Evolutionary conservation across 1,139 yeast genomes (phyloP).

Genomic region (Geotrichum citri-aurantii): DNA sequence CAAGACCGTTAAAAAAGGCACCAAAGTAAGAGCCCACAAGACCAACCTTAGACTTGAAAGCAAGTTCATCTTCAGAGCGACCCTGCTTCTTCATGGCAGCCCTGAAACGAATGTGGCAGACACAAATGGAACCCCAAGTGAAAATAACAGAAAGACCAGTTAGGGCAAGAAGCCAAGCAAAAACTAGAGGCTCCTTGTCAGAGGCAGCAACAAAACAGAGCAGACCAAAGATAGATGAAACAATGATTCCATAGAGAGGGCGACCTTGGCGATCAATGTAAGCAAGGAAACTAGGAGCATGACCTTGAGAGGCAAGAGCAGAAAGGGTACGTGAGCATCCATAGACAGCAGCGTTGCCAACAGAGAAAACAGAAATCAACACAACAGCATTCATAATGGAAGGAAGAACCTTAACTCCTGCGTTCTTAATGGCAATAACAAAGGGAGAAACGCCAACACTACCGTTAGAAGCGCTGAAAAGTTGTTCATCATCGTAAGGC

Average conservation of each 20-base stretch:
- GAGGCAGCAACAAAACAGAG: conserved; percentile 67
- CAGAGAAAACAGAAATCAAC: conserved; percentile 62
- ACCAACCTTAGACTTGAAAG: conserved; percentile 67
- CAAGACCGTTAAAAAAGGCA: conserved; percentile 50
- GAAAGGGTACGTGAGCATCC: conserved; percentile 78
- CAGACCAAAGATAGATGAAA: conserved; percentile 56
- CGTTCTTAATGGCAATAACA: conserved; percentile 58
- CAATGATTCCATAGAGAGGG: conserved; percentile 60
- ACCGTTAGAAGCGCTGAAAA: conserved; percentile 43
- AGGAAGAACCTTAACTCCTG: conserved; percentile 57
- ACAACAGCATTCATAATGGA: conserved; percentile 70
- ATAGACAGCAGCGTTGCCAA: conserved; percentile 70
- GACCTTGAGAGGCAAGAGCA: conserved; percentile 75
- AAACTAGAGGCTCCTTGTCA: conserved; percentile 57
- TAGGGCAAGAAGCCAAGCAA: conserved; percentile 75
- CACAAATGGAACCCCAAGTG: conserved; percentile 76
- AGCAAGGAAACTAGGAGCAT: conserved; percentile 65
- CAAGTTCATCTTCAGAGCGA: conserved; percentile 57
- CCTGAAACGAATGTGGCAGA: conserved; percentile 76
- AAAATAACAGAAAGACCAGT: conserved; percentile 80
- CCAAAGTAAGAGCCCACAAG: conserved; percentile 66
- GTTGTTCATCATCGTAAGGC: conserved; percentile 50
- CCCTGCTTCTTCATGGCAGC: conserved; percentile 63
- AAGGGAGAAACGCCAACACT: conserved; percentile 67
- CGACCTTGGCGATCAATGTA: conserved; percentile 72